Percentiles rank a stretch among this genome's conserved stretches.
phyloP scores from a whole-genome alignment of 1,284 basidiomycete genomes.

The Retiboletus flavoniger region DNA sequence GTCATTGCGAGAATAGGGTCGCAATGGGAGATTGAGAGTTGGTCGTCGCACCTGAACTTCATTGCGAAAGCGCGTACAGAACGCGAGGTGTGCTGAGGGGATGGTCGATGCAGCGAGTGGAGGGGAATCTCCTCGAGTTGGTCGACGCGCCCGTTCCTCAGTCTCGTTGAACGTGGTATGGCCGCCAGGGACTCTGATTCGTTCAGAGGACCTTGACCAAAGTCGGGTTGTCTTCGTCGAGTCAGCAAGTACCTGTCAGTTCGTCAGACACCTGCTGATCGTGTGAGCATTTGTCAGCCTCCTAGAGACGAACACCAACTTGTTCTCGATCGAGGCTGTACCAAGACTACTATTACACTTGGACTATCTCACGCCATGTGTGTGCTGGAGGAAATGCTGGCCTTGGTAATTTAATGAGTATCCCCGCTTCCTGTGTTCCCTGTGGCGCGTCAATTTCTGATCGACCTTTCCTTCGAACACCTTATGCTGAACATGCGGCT shows the following conservation, averaged over 20 bases:
- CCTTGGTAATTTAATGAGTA: no score
- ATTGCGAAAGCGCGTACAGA: constrained; percentile 42
- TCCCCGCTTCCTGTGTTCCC: no score
- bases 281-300: no score
- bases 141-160: constrained; percentile 1
- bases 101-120: constrained; percentile 5
- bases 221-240: background rate
- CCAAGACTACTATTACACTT: no score
- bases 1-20: background rate
- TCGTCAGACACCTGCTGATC: no score
- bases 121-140: constrained; percentile 30
- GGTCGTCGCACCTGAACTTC: constrained; percentile 53
- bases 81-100: constrained; percentile 6
- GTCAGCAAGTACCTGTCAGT: no score
- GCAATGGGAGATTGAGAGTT: no score
- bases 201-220: background rate
- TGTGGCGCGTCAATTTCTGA: constrained; percentile 6
- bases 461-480: constrained; percentile 9
- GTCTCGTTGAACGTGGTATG: constrained; percentile 11
- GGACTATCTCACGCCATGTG: no score
- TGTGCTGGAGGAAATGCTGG: no score
- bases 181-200: background rate
- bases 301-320: no score
- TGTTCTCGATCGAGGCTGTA: no score
- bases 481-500: background rate